phyloP scores from a whole-genome alignment of 208 protist species.

The Wallacemonas sp. region DNA sequence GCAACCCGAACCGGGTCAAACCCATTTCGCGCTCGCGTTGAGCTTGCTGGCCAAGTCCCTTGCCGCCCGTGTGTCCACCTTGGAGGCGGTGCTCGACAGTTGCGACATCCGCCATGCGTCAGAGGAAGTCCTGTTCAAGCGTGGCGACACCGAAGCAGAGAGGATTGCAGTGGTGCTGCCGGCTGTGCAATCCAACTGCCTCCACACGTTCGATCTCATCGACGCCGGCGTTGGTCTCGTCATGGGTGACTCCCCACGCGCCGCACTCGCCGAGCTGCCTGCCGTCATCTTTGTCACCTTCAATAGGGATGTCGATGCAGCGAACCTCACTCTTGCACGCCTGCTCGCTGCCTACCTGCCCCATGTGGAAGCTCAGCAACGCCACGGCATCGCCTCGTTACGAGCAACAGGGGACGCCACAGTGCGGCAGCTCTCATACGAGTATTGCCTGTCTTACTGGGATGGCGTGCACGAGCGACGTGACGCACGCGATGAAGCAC shows the following conservation, averaged over 20 bases:
- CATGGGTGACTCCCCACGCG: conserved; percentile 9
- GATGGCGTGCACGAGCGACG: conserved; percentile 51
- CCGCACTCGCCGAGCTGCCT: conserved; percentile 13
- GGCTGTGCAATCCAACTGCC: conserved; percentile 38
- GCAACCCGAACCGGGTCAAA: conserved; percentile 14
- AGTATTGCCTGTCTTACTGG: conserved; percentile 59
- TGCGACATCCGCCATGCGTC: conserved; percentile 8
- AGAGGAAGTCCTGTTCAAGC: no score
- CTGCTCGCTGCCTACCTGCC: conserved; percentile 69
- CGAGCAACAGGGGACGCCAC: conserved; percentile 8
- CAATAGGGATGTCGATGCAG: conserved; percentile 17
- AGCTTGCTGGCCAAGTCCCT: conserved; percentile 20
- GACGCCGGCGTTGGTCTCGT: conserved; percentile 24
- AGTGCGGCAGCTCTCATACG: conserved; percentile 18
- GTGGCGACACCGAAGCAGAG: background rate
- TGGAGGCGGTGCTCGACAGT: conserved; percentile 22
- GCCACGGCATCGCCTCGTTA: conserved; percentile 22
- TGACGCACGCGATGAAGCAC: conserved; percentile 25
- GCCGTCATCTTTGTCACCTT: conserved; percentile 71
- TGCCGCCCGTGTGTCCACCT: conserved; percentile 9
- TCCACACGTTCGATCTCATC: conserved; percentile 55
- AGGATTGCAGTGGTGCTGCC: conserved; percentile 40
- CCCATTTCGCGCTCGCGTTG: conserved; percentile 15
- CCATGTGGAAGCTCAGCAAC: conserved; percentile 51
- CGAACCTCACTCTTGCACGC: conserved; percentile 57